phyloP scores from a whole-genome alignment of 2,329 filamentous ascomycete species.

The Botrytis sinoallii region DNA sequence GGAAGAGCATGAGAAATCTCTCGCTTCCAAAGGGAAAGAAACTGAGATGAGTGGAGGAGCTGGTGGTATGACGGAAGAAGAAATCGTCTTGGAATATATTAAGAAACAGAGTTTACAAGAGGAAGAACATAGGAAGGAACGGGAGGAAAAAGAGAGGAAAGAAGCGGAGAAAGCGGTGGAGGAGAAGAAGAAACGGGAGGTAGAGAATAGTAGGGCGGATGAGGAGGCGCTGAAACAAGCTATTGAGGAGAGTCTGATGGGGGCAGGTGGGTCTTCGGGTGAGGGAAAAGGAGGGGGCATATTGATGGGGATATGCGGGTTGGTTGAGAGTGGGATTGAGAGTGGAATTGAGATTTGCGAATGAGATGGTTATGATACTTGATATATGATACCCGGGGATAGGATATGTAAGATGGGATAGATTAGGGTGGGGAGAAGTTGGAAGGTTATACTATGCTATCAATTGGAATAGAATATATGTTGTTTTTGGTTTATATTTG shows the following conservation, averaged over 20 bases:
- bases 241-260: conserved; percentile 53
- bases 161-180: conserved; percentile 3
- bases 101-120: conserved; percentile 74
- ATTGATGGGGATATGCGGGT: not conserved
- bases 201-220: conserved; percentile 40
- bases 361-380: not conserved
- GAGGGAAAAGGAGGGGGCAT: no score
- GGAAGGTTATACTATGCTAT: not conserved
- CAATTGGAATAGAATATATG: not conserved
- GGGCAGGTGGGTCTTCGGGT: conserved; percentile 24
- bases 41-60: not conserved
- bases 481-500: not conserved
- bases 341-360: not conserved
- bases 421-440: not conserved
- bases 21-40: not conserved
- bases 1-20: conserved; percentile 27
- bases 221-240: conserved; percentile 56
- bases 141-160: conserved; percentile 17
- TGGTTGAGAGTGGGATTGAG: not conserved
- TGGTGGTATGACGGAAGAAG: conserved; percentile 55
- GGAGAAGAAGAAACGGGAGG: conserved; percentile 10
- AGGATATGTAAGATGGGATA: not conserved
- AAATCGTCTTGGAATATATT: conserved; percentile 72
- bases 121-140: conserved; percentile 46
- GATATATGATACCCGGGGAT: not conserved